Evolutionary conservation across 2,329 filamentous ascomycete species (phyloP).

Genomic region (Blastomyces gilchristii): DNA sequence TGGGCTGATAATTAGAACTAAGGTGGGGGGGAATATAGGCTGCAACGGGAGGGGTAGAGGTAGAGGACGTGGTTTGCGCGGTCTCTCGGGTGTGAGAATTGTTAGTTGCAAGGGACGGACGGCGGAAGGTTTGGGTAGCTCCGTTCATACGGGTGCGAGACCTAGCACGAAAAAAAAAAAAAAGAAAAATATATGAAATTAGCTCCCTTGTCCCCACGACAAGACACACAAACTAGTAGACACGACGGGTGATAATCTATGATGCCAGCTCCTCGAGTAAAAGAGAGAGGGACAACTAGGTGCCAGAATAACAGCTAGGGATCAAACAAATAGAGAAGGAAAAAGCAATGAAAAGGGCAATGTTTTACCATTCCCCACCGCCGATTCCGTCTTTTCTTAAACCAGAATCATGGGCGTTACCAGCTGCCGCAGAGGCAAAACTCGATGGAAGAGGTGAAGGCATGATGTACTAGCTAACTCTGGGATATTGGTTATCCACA

Average conservation of each 20-base stretch:
- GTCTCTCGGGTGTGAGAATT: conserved; percentile 38
- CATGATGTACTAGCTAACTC: conserved; percentile 38
- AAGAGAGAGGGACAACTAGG: neutral
- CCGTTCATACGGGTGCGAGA: conserved; percentile 53
- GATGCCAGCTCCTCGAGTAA: neutral
- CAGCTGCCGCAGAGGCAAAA: conserved; percentile 74
- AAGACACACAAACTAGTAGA: neutral
- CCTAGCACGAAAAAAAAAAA: conserved; percentile 31
- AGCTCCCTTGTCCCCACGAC: conserved; percentile 2
- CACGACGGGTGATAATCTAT: neutral
- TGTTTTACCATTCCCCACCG: conserved; percentile 63
- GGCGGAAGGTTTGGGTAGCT: conserved; percentile 57
- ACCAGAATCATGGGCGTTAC: conserved; percentile 55
- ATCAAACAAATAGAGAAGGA: neutral
- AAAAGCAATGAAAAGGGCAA: neutral
- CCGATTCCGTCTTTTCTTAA: conserved; percentile 48
- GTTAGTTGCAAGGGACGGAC: conserved; percentile 50
- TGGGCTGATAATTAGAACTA: conserved; percentile 41
- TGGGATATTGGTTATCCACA: neutral
- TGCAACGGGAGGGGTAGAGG: conserved; percentile 32
- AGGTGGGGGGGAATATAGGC: conserved; percentile 54
- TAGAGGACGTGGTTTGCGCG: conserved; percentile 31
- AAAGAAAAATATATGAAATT: neutral
- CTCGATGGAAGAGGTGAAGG: conserved; percentile 69
- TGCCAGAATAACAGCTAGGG: neutral